phyloP scores from a whole-genome alignment of 306 rosid genomes.

The Gastrolobium villosum region DNA sequence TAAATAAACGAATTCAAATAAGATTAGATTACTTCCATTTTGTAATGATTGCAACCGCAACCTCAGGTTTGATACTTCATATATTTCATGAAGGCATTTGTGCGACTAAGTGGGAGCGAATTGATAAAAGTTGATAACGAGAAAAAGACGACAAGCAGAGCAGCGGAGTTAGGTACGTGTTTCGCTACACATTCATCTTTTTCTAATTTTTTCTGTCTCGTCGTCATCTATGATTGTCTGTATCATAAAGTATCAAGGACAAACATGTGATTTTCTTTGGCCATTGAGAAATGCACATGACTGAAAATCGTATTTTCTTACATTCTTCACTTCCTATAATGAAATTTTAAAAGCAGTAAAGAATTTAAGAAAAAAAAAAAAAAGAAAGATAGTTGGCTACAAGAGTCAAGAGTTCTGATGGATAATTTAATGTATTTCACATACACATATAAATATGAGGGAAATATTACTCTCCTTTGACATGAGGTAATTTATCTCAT shows the following conservation, averaged over 20 bases:
- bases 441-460: too few relatives aligned
- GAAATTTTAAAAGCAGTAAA: not conserved
- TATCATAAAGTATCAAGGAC: slow-evolving; percentile 1
- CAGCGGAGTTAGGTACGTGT: slow-evolving; percentile 38
- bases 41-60: not conserved
- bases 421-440: too few relatives aligned
- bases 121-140: too few relatives aligned
- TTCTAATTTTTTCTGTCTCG: slow-evolving; percentile 5
- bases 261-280: not conserved
- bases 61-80: not conserved
- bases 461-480: too few relatives aligned
- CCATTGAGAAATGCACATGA: not conserved
- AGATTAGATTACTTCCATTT: not conserved
- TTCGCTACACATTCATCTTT: not conserved
- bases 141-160: slow-evolving; percentile 9
- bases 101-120: not conserved
- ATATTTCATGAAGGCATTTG: not conserved
- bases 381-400: too few relatives aligned
- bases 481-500: too few relatives aligned
- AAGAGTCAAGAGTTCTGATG: too few relatives aligned
- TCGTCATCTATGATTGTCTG: not conserved
- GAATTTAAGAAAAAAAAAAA: too few relatives aligned
- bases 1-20: not conserved
- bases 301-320: not conserved
- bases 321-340: not conserved